Percentiles rank a stretch among this genome's conserved stretches.
phyloP scores from a whole-genome alignment of 345 rosid genomes.

The Syzygium oleosum region DNA sequence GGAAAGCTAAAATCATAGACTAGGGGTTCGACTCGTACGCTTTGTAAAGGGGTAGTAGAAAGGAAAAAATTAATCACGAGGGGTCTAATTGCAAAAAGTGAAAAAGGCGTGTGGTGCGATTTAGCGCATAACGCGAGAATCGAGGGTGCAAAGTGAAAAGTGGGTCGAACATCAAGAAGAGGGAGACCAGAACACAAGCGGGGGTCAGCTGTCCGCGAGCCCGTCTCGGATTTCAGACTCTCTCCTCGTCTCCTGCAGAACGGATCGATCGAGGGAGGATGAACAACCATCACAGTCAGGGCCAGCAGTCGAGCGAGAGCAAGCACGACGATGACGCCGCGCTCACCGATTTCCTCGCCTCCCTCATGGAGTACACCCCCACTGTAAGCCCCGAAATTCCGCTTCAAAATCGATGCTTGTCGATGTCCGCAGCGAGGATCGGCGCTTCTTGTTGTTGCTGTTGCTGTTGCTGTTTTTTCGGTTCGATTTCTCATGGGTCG shows the following conservation, averaged over 20 bases:
- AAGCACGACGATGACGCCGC: slow-evolving; percentile 84
- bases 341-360: slow-evolving; percentile 70
- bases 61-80: no score
- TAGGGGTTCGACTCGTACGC: no score
- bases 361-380: slow-evolving; percentile 85
- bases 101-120: not conserved
- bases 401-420: not conserved
- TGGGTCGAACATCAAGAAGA: not conserved
- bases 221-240: not conserved
- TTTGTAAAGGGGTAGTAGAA: no score
- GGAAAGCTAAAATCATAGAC: no score
- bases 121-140: not conserved
- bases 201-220: not conserved
- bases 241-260: not conserved
- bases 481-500: not conserved
- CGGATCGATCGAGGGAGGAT: slow-evolving; percentile 1
- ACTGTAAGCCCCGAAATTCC: slow-evolving; percentile 29
- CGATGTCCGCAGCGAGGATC: not conserved
- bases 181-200: not conserved
- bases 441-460: not conserved
- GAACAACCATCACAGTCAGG: slow-evolving; percentile 42
- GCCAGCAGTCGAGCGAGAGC: slow-evolving; percentile 26
- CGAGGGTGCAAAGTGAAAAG: not conserved
- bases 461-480: no score
- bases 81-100: not conserved